Evolutionary conservation across 176 grass and related monocot genomes (phyloP).

Genomic region (Oropetium thomaeum): DNA sequence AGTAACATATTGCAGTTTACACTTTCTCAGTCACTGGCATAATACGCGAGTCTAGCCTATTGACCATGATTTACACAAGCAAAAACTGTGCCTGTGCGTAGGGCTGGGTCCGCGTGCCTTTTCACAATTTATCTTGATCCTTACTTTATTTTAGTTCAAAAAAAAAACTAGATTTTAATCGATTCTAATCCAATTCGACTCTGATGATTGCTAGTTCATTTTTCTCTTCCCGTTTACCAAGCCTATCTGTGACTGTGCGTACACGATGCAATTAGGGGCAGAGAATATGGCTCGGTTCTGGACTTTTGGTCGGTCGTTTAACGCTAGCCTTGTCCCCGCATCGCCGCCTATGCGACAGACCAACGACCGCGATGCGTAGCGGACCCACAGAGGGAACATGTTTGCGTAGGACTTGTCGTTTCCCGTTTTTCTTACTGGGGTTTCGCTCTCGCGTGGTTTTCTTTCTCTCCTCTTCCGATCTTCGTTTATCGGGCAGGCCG

Average conservation of each 20-base stretch:
- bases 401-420: slow-evolving; percentile 25
- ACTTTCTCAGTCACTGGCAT: no score
- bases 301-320: slow-evolving; percentile 33
- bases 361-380: slow-evolving; percentile 26
- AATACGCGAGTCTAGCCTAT: no score
- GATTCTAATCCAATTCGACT: no score
- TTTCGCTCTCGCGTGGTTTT: background rate
- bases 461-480: background rate
- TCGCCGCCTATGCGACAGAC: slow-evolving; percentile 25
- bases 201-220: no score
- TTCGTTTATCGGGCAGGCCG: slow-evolving; percentile 6
- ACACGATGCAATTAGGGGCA: slow-evolving; percentile 2
- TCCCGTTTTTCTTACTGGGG: background rate
- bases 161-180: no score
- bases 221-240: no score
- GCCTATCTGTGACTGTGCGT: background rate
- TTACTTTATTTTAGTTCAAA: no score
- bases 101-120: no score
- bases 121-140: no score
- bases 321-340: slow-evolving; percentile 32
- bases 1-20: no score
- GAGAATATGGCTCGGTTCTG: background rate
- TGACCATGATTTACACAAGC: background rate
- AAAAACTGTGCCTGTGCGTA: no score
- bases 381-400: slow-evolving; percentile 20